Evolutionary conservation across 257 asterid species (phyloP).

Genomic region (Solanum bukasovii): DNA sequence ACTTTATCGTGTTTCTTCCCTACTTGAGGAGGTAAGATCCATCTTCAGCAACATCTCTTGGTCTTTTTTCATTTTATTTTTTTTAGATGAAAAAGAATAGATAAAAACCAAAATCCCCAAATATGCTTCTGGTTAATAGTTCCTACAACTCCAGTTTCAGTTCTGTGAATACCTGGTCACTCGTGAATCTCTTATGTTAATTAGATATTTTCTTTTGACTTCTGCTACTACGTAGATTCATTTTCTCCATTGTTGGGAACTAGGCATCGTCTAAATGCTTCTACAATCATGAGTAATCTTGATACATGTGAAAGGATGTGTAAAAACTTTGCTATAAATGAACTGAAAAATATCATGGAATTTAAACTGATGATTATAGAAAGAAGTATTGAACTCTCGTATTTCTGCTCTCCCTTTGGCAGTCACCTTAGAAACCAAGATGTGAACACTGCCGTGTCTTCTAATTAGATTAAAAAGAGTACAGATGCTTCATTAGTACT

Average conservation of each 20-base stretch:
- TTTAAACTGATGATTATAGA: background rate
- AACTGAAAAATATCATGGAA: background rate
- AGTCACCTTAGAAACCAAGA: background rate
- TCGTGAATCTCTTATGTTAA: background rate
- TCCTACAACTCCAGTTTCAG: background rate
- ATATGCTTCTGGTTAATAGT: background rate
- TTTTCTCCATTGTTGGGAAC: background rate
- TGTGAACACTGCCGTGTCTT: background rate
- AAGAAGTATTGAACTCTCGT: background rate
- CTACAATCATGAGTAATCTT: background rate
- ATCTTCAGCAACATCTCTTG: background rate
- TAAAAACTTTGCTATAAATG: background rate
- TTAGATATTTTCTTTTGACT: background rate
- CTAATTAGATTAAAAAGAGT: background rate
- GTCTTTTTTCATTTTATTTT: background rate
- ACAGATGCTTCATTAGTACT: background rate
- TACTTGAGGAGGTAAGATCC: constrained; percentile 68
- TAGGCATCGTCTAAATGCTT: background rate
- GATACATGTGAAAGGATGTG: background rate
- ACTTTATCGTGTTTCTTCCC: constrained; percentile 55
- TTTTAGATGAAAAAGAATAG: background rate
- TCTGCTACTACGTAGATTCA: background rate
- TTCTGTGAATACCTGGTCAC: background rate
- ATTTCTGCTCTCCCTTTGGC: background rate
- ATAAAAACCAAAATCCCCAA: background rate